Conservation (phyloP, 1,284 basidiomycete species). For the Trichosporon coremiiforme region DNA sequence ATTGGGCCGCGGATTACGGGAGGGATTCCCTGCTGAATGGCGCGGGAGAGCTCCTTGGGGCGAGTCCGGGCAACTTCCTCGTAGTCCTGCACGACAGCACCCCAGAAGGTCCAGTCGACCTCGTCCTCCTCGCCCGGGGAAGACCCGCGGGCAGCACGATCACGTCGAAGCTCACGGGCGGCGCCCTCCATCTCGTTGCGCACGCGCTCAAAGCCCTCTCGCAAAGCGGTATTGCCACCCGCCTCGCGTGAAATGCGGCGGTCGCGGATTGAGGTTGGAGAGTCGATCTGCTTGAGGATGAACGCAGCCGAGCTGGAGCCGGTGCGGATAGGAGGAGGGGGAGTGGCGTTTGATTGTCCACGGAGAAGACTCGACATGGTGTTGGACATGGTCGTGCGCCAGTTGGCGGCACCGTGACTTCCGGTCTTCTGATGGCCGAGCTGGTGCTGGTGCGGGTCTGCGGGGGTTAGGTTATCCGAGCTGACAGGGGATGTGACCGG, state of each 20-base stretch:
- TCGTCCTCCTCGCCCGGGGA: conserved; percentile 10
- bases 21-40: conserved; percentile 92
- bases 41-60: conserved; percentile 77
- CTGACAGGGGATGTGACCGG: background rate
- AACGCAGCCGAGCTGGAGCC: conserved; percentile 29
- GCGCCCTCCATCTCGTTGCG: conserved; percentile 53
- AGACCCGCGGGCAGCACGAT: conserved; percentile 57
- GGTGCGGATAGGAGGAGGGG: conserved; percentile 24
- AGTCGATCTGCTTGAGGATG: conserved; percentile 40
- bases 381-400: conserved; percentile 47
- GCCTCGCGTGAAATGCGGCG: conserved; percentile 44
- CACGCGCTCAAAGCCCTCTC: conserved; percentile 53
- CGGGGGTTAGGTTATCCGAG: background rate
- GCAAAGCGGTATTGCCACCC: conserved; percentile 42
- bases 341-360: conserved; percentile 21
- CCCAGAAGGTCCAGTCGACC: conserved; percentile 86
- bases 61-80: conserved; percentile 75
- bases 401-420: conserved; percentile 20
- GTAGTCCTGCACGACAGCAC: conserved; percentile 88
- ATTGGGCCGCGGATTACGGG: conserved; percentile 77
- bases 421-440: conserved; percentile 15
- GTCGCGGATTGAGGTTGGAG: conserved; percentile 43
- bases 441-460: conserved; percentile 4
- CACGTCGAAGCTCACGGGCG: conserved; percentile 56
- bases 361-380: conserved; percentile 29